Base-by-base conservation (phyloP, 2,329 filamentous ascomycete species). In the Fusarium sp. region DNA sequence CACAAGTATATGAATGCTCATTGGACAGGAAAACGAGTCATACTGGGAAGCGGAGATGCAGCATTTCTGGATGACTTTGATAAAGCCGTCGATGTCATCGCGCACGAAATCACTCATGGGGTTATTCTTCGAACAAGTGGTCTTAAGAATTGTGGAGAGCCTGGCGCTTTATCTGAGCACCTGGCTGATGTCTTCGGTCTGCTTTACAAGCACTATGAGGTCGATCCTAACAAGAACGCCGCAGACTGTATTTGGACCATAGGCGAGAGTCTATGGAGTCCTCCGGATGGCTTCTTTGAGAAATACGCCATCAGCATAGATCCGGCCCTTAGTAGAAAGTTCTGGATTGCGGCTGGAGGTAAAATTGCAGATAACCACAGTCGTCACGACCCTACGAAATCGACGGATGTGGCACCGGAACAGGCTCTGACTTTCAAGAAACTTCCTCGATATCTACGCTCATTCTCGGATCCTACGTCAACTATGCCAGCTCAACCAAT, bases 161-260 rank as follows among this genome's bases (percentile, higher is more conserved):
- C 34, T n/a, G 34, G 34, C 9, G 34, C 34, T 4, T 40, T 40
- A 8, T 18, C 16, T n/a, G 34, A 40, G 11, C 34, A 40, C 18
- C 8, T 40, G 18, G 34, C 18, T 27, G 34, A 40, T n/a, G 34
- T 40, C 34, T 40, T 40, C 8, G 34, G 34, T 11, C 18, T 40
- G 11, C 34, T 40, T 10, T 40, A 10, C 18, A 40, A 40, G 34
- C 34, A 40, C 10, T n/a, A 11, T 6, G 34, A n/a, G 34, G 8
- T n/a, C 18, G 4, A 6, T n/a, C 18, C 34, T 10, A 2, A 0
- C 3, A 2, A 9, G 6, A n/a, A n/a, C 18, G 34, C 34, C 9
- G 2, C 18, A 3, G 34, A 40, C 0, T 40, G 34, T 7, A 10
- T 11, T 9, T 40, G 34, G 34, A 40, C 34, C 8, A 40, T 40